A percentile compares a stretch with the other conserved stretches of the same genome.
These are phyloP conservation scores for Petasospora fabianii DNA, from an alignment of 1,139 yeast species.

Conservation along the genomic window DNA sequence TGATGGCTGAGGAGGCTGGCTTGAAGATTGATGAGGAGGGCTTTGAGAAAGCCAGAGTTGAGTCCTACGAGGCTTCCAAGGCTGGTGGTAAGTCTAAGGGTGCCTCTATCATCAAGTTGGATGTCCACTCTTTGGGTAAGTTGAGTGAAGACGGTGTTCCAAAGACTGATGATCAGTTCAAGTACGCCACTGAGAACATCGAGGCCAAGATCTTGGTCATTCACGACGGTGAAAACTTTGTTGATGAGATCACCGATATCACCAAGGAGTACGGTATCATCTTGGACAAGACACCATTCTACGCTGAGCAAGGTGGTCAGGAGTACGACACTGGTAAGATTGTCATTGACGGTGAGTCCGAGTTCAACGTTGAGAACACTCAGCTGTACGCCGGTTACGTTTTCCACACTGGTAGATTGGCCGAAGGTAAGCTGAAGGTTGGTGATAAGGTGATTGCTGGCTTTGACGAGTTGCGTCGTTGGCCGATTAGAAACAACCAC, in stretches of 20 bases:
- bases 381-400: slow-evolving; percentile 94
- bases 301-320: slow-evolving; percentile 99
- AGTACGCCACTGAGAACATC: slow-evolving; percentile 64
- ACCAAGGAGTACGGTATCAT: slow-evolving; percentile 70
- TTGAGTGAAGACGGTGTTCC: slow-evolving; percentile 61
- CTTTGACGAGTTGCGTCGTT: slow-evolving; percentile 89
- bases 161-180: slow-evolving; percentile 77
- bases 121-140: slow-evolving; percentile 81
- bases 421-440: slow-evolving; percentile 68
- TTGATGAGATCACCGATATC: slow-evolving; percentile 39
- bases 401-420: slow-evolving; percentile 83
- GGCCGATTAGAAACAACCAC: slow-evolving; percentile 96
- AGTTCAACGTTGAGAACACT: slow-evolving; percentile 86
- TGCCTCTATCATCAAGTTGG: slow-evolving; percentile 63
- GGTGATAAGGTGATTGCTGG: slow-evolving; percentile 78
- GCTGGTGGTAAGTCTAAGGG: slow-evolving; percentile 73
- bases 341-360: slow-evolving; percentile 82
- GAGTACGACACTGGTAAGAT: slow-evolving; percentile 93
- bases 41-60: slow-evolving; percentile 84
- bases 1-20: slow-evolving; percentile 99
- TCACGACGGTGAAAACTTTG: slow-evolving; percentile 64
- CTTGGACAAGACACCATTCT: slow-evolving; percentile 87
- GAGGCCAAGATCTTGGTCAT: slow-evolving; percentile 66
- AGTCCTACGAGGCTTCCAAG: slow-evolving; percentile 91
- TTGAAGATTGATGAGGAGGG: slow-evolving; percentile 87